These are phyloP conservation scores for Exophiala spinifera DNA, from an alignment of 2,329 filamentous ascomycete species.

Conservation along the genomic window DNA sequence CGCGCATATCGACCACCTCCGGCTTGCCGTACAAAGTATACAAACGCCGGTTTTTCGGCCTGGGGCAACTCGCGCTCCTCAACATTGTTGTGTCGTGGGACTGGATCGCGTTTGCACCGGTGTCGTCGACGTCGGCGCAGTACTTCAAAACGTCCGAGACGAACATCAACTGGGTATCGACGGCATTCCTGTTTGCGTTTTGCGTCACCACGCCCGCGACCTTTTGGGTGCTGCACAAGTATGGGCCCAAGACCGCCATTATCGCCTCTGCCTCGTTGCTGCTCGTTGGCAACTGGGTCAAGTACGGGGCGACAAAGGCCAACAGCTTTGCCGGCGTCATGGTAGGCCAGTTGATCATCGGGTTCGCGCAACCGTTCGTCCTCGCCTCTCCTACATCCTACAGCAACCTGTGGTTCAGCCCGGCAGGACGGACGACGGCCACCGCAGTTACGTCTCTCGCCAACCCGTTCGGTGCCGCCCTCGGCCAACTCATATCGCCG, in stretches of 20 bases:
- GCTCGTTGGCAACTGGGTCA: constrained; percentile 85
- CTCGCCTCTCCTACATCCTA: constrained; percentile 85
- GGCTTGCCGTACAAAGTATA: constrained; percentile 58
- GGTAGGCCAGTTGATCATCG: constrained; percentile 87
- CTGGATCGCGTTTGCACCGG: constrained; percentile 90
- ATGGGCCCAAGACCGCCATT: constrained; percentile 70
- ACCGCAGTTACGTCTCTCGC: constrained; percentile 82
- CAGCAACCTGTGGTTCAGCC: constrained; percentile 92
- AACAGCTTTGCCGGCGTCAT: constrained; percentile 70
- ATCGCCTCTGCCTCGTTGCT: constrained; percentile 69
- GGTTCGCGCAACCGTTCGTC: constrained; percentile 87
- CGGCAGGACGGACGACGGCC: constrained; percentile 75
- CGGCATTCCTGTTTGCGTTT: constrained; percentile 82
- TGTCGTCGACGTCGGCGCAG: constrained; percentile 67
- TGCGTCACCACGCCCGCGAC: constrained; percentile 68
- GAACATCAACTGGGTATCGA: constrained; percentile 90
- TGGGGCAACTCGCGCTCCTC: constrained; percentile 77
- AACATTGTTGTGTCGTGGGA: constrained; percentile 96
- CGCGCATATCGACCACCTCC: constrained; percentile 22
- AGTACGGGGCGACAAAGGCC: constrained; percentile 67
- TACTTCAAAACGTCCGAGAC: constrained; percentile 75
- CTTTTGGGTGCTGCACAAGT: constrained; percentile 72
- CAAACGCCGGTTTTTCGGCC: constrained; percentile 83
- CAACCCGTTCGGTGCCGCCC: constrained; percentile 83
- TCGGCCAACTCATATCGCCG: constrained; percentile 83